A percentile compares a stretch with the other conserved stretches of the same genome.
These are phyloP conservation scores for Trichoderma orchidacearum DNA, from an alignment of 495 filamentous ascomycete species.

Conservation along the genomic window DNA sequence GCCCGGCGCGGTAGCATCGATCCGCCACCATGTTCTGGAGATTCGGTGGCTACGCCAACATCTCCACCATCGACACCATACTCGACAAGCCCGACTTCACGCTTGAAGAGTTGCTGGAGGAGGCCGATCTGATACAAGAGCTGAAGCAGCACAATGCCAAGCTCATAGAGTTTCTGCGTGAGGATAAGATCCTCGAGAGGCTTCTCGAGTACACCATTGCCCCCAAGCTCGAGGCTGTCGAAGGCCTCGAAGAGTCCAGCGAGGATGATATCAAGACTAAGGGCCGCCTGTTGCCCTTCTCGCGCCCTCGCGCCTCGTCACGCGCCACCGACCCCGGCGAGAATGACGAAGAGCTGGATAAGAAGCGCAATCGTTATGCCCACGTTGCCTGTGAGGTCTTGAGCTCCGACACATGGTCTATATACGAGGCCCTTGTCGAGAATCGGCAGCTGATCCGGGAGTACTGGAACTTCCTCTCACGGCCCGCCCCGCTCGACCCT, in stretches of 20 bases:
- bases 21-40: constrained; percentile 85
- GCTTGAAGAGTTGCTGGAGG: constrained; percentile 90
- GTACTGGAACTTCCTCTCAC: constrained; percentile 85
- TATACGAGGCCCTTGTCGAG: constrained; percentile 83
- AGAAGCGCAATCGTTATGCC: constrained; percentile 78
- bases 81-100: constrained; percentile 91
- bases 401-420: constrained; percentile 92
- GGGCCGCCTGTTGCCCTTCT: constrained; percentile 33
- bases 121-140: constrained; percentile 91
- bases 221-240: constrained; percentile 47
- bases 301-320: constrained; percentile 25
- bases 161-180: constrained; percentile 88
- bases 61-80: constrained; percentile 89
- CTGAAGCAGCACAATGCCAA: constrained; percentile 97
- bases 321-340: constrained; percentile 20
- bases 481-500: constrained; percentile 68
- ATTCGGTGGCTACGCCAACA: constrained; percentile 95
- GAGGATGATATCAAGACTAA: constrained; percentile 39
- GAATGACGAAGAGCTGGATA: constrained; percentile 62
- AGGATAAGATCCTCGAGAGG: constrained; percentile 72
- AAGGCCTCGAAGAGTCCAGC: constrained; percentile 46
- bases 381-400: constrained; percentile 87
- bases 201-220: constrained; percentile 86
- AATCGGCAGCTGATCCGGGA: constrained; percentile 59
- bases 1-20: constrained; percentile 26